A percentile compares a stretch with the other conserved stretches of the same genome.
phyloP scores from a whole-genome alignment of 1,284 basidiomycete species.

The Phellopilus nigrolimitatus region DNA sequence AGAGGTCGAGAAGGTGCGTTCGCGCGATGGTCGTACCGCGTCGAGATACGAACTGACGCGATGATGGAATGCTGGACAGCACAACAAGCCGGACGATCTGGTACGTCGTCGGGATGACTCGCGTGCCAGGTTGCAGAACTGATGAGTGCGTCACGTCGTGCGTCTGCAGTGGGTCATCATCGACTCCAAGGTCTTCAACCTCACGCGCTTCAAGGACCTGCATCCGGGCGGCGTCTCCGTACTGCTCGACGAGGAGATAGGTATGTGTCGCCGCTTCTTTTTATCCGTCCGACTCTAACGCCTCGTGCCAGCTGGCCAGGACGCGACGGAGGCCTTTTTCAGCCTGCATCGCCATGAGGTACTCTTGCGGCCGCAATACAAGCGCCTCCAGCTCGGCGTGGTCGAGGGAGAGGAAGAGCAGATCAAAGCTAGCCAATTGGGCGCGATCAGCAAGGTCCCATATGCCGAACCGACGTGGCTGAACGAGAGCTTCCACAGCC shows the following conservation, averaged over 20 bases:
- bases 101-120: conserved; percentile 31
- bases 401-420: conserved; percentile 63
- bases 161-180: conserved; percentile 72
- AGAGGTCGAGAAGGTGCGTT: conserved; percentile 20
- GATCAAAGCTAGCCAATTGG: conserved; percentile 48
- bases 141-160: background rate
- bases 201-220: conserved; percentile 71
- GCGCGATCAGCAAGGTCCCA: conserved; percentile 66
- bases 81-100: conserved; percentile 60
- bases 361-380: conserved; percentile 69
- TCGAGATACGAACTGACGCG: background rate
- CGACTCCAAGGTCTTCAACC: conserved; percentile 79
- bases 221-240: conserved; percentile 82
- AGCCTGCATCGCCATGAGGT: conserved; percentile 80
- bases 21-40: too few species aligned
- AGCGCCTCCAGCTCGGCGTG: conserved; percentile 63
- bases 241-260: conserved; percentile 67
- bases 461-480: conserved; percentile 85
- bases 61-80: conserved; percentile 32
- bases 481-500: conserved; percentile 57
- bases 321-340: conserved; percentile 84
- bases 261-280: conserved; percentile 37
- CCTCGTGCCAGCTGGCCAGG: conserved; percentile 57
- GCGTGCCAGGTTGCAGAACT: conserved; percentile 25
- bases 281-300: background rate